These are phyloP conservation scores for Globisporangium recalcitrans DNA, from an alignment of 352 stramenopile genomes.

Conservation along the genomic window DNA sequence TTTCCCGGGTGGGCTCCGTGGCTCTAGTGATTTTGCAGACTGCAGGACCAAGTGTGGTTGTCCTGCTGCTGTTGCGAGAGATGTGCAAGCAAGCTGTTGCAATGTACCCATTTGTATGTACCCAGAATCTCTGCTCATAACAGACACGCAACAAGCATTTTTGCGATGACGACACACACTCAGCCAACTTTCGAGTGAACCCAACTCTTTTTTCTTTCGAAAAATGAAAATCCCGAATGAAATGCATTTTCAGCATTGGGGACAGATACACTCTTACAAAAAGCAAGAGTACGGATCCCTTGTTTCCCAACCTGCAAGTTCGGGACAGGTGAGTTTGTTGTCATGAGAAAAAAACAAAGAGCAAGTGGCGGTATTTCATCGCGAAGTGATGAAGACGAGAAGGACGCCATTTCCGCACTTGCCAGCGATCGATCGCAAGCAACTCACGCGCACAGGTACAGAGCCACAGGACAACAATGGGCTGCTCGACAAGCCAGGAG, in stretches of 20 bases:
- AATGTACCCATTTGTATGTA: too few species aligned
- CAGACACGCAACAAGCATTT: too few species aligned
- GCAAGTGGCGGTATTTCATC: not conserved
- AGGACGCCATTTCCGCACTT: not conserved
- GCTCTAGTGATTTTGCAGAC: slow-evolving; percentile 68
- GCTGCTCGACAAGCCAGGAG: slow-evolving; percentile 3
- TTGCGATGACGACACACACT: too few species aligned
- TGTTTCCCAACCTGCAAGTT: not conserved
- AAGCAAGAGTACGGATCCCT: not conserved
- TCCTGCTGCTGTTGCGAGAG: too few species aligned
- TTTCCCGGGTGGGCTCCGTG: slow-evolving; percentile 97
- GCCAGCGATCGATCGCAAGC: not conserved
- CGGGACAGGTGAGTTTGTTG: not conserved
- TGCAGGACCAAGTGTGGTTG: too few species aligned
- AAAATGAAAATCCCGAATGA: too few species aligned
- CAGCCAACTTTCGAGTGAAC: too few species aligned
- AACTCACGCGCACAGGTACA: not conserved
- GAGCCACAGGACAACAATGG: not conserved
- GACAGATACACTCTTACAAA: not conserved
- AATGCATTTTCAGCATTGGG: too few species aligned
- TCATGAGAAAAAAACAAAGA: not conserved
- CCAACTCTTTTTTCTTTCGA: too few species aligned
- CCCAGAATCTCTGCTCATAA: too few species aligned
- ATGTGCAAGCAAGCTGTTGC: too few species aligned
- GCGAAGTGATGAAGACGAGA: not conserved